Evolutionary conservation across 139 green algal species (phyloP).

Genomic region (Chlamydomonas asymmetrica): DNA sequence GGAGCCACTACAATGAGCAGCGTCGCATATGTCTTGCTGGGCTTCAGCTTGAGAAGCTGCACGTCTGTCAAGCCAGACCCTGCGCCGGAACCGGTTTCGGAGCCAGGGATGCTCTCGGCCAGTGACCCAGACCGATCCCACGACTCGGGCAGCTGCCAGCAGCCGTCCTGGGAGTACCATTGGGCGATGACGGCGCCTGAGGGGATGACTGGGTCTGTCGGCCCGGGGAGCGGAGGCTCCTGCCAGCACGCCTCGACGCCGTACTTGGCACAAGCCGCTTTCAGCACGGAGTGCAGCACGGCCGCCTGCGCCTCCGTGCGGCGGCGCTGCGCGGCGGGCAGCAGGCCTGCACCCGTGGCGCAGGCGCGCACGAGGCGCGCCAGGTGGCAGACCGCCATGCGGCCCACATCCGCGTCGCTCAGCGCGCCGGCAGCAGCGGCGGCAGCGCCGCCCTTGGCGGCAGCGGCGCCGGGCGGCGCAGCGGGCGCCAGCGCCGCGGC

Average conservation of each 20-base stretch:
- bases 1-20: constrained; percentile 34
- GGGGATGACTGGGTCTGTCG: background rate
- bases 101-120: background rate
- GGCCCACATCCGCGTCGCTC: constrained; percentile 26
- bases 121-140: constrained; percentile 15
- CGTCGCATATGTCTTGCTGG: constrained; percentile 17
- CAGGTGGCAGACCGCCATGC: constrained; percentile 39
- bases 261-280: constrained; percentile 40
- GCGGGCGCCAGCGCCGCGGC: too few species aligned
- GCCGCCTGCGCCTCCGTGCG: constrained; percentile 22
- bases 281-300: constrained; percentile 19
- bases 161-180: constrained; percentile 46
- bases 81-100: background rate
- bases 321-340: constrained; percentile 6
- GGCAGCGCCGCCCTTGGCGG: too few species aligned
- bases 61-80: background rate
- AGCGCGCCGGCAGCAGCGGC: background rate
- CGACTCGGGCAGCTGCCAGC: constrained; percentile 31
- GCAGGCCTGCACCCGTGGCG: constrained; percentile 3
- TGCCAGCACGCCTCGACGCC: constrained; percentile 34
- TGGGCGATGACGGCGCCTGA: constrained; percentile 35
- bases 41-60: constrained; percentile 25
- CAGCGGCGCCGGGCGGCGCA: too few species aligned
- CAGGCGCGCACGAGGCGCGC: background rate
- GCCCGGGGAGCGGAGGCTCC: constrained; percentile 33